These are phyloP conservation scores for Stereocaulon alpinum DNA, from an alignment of 495 filamentous ascomycete species.

Conservation along the genomic window DNA sequence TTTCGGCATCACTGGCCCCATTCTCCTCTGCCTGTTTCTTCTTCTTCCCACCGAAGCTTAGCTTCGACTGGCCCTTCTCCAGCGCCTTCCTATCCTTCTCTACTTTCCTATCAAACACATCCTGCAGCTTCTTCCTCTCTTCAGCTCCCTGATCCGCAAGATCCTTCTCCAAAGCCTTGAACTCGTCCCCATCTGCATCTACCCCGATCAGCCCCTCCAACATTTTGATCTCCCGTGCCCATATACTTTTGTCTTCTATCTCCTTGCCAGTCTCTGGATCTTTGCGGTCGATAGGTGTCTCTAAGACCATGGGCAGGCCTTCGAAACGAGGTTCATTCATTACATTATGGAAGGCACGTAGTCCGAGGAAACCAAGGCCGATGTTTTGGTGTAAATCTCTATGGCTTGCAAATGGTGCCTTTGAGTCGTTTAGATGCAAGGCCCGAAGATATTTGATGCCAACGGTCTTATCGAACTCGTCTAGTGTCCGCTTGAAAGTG, in stretches of 20 bases:
- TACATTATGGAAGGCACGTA: slow-evolving; percentile 81
- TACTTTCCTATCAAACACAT: slow-evolving; percentile 62
- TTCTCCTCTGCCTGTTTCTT: slow-evolving; percentile 12
- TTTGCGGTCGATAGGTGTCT: slow-evolving; percentile 77
- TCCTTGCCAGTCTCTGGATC: slow-evolving; percentile 34
- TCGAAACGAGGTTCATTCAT: slow-evolving; percentile 74
- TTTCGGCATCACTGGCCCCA: slow-evolving; percentile 7
- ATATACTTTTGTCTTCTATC: slow-evolving; percentile 62
- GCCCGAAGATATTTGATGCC: slow-evolving; percentile 72
- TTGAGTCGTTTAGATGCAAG: slow-evolving; percentile 88
- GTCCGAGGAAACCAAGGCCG: slow-evolving; percentile 80
- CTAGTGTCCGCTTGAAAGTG: slow-evolving; percentile 61
- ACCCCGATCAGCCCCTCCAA: slow-evolving; percentile 80
- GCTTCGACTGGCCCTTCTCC: slow-evolving; percentile 19
- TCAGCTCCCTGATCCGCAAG: slow-evolving; percentile 56
- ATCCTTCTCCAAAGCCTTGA: slow-evolving; percentile 49
- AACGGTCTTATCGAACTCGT: slow-evolving; percentile 67
- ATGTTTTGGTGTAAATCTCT: slow-evolving; percentile 91
- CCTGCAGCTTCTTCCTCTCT: slow-evolving; percentile 64
- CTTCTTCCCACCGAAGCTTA: slow-evolving; percentile 19
- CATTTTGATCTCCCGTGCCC: slow-evolving; percentile 81
- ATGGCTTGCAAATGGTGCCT: slow-evolving; percentile 67
- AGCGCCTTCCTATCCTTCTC: slow-evolving; percentile 22
- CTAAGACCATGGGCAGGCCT: slow-evolving; percentile 79
- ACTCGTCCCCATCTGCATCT: slow-evolving; percentile 60